Evolutionary conservation across 495 filamentous ascomycete species (phyloP).

Genomic region (Neurospora africana): DNA sequence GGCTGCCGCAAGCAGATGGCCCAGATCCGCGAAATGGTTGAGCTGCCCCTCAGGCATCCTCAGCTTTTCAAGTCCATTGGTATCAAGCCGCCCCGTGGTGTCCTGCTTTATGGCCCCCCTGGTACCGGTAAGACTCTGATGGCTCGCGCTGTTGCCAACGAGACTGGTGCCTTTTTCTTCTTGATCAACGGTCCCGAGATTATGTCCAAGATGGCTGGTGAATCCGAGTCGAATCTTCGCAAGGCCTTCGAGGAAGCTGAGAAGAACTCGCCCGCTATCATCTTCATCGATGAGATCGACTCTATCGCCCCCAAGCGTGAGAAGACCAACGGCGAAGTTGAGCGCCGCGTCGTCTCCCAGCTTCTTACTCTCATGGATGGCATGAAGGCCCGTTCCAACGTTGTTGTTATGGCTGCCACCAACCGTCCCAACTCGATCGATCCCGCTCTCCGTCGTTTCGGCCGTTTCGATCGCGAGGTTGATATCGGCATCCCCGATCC

Average conservation of each 20-base stretch:
- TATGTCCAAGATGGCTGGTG: constrained; percentile 99
- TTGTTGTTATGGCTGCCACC: constrained; percentile 97
- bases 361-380: constrained; percentile 97
- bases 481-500: constrained; percentile 97
- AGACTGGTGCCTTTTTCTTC: constrained; percentile 99
- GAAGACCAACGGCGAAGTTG: constrained; percentile 98
- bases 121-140: constrained; percentile 99
- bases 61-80: constrained; percentile 99
- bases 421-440: constrained; percentile 98
- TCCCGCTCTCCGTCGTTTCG: constrained; percentile 91
- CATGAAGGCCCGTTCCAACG: constrained; percentile 97
- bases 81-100: constrained; percentile 98
- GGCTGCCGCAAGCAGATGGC: constrained; percentile 99
- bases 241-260: constrained; percentile 99
- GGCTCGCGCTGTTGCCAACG: constrained; percentile 97
- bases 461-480: constrained; percentile 96
- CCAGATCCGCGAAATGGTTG: constrained; percentile 95
- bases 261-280: constrained; percentile 98
- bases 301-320: constrained; percentile 99
- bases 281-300: constrained; percentile 99
- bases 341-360: constrained; percentile 96
- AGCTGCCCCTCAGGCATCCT: constrained; percentile 89
- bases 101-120: constrained; percentile 92
- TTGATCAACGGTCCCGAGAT: constrained; percentile 98
- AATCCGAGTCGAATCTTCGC: constrained; percentile 93